A percentile compares a stretch with the other conserved stretches of the same genome.
Conservation (phyloP, 352 stramenopile species). For the Phytophthora fragariaefolia region DNA sequence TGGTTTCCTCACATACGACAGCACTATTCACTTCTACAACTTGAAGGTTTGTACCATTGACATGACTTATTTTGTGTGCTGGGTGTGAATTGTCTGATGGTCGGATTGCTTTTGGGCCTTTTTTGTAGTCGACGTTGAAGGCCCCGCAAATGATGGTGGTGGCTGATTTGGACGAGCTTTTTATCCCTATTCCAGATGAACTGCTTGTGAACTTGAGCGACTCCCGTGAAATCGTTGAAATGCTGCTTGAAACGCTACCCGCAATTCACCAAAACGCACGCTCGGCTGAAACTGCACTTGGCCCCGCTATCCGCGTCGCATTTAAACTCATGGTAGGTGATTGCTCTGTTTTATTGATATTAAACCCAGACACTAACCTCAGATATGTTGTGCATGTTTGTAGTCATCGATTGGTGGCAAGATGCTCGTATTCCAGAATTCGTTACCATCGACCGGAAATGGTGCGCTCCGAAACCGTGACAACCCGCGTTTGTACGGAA, state of each 20-base stretch:
- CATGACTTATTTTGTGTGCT: not conserved
- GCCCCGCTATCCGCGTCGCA: slow-evolving; percentile 93
- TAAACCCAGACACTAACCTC: not conserved
- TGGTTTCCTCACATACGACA: slow-evolving; percentile 90
- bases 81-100: not conserved
- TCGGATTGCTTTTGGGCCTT: slow-evolving; percentile 64
- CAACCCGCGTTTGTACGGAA: slow-evolving; percentile 81
- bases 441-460: slow-evolving; percentile 77
- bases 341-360: not conserved
- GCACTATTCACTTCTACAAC: slow-evolving; percentile 90
- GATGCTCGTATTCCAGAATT: slow-evolving; percentile 91
- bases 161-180: slow-evolving; percentile 87
- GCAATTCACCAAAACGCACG: slow-evolving; percentile 86
- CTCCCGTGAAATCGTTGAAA: slow-evolving; percentile 93
- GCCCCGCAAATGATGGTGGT: slow-evolving; percentile 91
- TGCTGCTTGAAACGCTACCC: slow-evolving; percentile 96
- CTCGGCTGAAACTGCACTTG: slow-evolving; percentile 80
- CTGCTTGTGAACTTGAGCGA: slow-evolving; percentile 98
- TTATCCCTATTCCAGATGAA: slow-evolving; percentile 95
- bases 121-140: slow-evolving; percentile 69
- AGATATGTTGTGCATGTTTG: slow-evolving; percentile 7
- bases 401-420: slow-evolving; percentile 88
- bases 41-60: slow-evolving; percentile 61
- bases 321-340: slow-evolving; percentile 97
- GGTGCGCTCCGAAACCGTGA: slow-evolving; percentile 86